phyloP scores from a whole-genome alignment of 768 basidiomycete genomes.

The Lentinula edodes region DNA sequence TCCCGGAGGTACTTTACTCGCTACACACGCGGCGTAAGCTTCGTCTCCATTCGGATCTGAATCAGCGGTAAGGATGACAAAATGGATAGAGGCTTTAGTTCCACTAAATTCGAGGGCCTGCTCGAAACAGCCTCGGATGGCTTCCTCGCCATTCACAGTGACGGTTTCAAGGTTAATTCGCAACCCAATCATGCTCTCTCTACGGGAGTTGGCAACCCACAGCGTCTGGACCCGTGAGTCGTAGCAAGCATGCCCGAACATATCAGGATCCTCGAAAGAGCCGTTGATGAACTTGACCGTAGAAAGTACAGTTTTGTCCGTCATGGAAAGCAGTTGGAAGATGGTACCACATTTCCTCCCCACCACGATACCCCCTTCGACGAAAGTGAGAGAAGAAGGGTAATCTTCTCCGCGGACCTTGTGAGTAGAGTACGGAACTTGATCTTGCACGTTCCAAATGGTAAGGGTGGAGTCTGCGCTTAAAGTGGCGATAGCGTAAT shows the following conservation, averaged over 20 bases:
- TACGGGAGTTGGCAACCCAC: conserved; percentile 82
- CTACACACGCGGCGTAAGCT: conserved; percentile 77
- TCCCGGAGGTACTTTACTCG: conserved; percentile 71
- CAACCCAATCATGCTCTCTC: conserved; percentile 80
- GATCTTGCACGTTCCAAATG: conserved; percentile 78
- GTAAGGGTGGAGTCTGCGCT: conserved; percentile 78
- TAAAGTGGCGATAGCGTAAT: conserved; percentile 74
- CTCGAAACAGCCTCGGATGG: conserved; percentile 63
- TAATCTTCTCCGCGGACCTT: conserved; percentile 74
- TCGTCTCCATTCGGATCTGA: conserved; percentile 80
- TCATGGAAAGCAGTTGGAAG: conserved; percentile 76
- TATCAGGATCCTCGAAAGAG: conserved; percentile 66
- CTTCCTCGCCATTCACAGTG: conserved; percentile 55
- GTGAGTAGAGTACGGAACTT: conserved; percentile 67
- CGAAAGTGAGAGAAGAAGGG: conserved; percentile 80
- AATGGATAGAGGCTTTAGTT: conserved; percentile 82
- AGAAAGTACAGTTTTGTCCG: conserved; percentile 67
- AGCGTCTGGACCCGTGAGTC: conserved; percentile 81
- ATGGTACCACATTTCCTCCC: conserved; percentile 82
- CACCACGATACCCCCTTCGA: conserved; percentile 80
- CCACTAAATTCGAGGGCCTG: conserved; percentile 81
- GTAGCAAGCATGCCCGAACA: conserved; percentile 87
- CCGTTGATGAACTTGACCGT: conserved; percentile 77
- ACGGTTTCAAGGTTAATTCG: conserved; percentile 63
- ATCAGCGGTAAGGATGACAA: conserved; percentile 82